Evolutionary conservation across 1,139 yeast species (phyloP).

Genomic region (Pichia sp.): DNA sequence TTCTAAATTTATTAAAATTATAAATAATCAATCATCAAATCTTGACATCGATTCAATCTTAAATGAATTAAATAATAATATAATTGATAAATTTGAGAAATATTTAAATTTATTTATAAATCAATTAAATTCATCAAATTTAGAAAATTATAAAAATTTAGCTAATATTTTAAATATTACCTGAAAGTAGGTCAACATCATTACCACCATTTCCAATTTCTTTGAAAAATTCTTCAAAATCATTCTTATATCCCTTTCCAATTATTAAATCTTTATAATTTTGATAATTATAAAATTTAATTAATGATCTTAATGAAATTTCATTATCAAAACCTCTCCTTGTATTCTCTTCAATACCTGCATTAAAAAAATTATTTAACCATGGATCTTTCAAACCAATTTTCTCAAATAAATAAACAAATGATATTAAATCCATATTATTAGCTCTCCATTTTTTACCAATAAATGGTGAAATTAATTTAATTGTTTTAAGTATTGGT

Average conservation of each 20-base stretch:
- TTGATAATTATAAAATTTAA: slow-evolving; percentile 69
- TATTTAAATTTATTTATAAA: slow-evolving; percentile 28
- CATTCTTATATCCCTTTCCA: slow-evolving; percentile 15
- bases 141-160: slow-evolving; percentile 28
- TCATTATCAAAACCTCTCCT: slow-evolving; percentile 83
- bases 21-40: slow-evolving; percentile 8
- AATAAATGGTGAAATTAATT: slow-evolving; percentile 79
- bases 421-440: slow-evolving; percentile 90
- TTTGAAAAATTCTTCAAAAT: slow-evolving; percentile 11
- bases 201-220: slow-evolving; percentile 7
- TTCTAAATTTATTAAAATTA: slow-evolving; percentile 1
- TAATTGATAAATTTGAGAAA: slow-evolving; percentile 25
- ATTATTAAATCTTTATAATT: slow-evolving; percentile 48
- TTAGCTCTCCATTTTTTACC: slow-evolving; percentile 92
- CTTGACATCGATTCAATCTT: slow-evolving; percentile 19
- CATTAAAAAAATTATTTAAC: slow-evolving; percentile 56
- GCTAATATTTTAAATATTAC: slow-evolving; percentile 25
- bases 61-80: slow-evolving; percentile 20
- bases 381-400: slow-evolving; percentile 75
- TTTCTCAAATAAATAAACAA: slow-evolving; percentile 70
- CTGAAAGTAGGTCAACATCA: background rate
- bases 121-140: slow-evolving; percentile 32
- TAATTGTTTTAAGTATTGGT: slow-evolving; percentile 66
- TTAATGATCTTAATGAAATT: slow-evolving; percentile 68
- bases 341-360: slow-evolving; percentile 52